Percentiles rank a stretch among this genome's conserved stretches.
These are phyloP conservation scores for Phialophora verrucosa DNA, from an alignment of 2,329 filamentous ascomycete genomes.

Conservation along the genomic window DNA sequence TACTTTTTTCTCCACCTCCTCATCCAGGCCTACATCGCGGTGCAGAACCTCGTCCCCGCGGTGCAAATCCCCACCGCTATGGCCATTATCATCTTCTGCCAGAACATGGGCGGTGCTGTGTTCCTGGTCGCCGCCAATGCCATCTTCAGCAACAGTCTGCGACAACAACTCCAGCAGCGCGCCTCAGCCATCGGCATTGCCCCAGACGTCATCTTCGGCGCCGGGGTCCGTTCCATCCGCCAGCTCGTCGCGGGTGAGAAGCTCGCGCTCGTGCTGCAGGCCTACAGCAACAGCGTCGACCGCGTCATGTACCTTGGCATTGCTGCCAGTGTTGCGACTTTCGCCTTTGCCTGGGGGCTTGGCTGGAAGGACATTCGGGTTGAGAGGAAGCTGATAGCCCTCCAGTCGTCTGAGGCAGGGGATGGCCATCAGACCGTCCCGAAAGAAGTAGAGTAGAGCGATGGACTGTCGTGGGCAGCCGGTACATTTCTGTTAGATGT, in stretches of 20 bases:
- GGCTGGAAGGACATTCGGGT: slow-evolving; percentile 44
- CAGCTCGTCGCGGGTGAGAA: slow-evolving; percentile 38
- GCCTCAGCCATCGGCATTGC: slow-evolving; percentile 26
- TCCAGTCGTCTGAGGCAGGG: background rate
- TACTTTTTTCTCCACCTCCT: too few relatives aligned
- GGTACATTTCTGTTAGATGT: background rate
- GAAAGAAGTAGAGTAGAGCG: background rate
- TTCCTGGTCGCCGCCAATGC: slow-evolving; percentile 43
- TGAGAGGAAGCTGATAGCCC: slow-evolving; percentile 31
- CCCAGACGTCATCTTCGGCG: slow-evolving; percentile 40
- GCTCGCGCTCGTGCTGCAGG: slow-evolving; percentile 39
- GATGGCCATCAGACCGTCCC: background rate
- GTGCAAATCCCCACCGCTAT: slow-evolving; percentile 41
- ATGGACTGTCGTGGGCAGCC: background rate
- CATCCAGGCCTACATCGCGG: slow-evolving; percentile 40
- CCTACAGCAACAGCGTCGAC: slow-evolving; percentile 42
- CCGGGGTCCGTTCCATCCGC: slow-evolving; percentile 40
- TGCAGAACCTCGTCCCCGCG: slow-evolving; percentile 40
- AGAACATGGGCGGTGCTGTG: slow-evolving; percentile 45
- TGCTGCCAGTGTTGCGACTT: slow-evolving; percentile 35
- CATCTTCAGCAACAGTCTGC: slow-evolving; percentile 41
- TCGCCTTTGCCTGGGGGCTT: slow-evolving; percentile 41
- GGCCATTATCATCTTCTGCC: slow-evolving; percentile 43
- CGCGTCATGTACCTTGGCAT: slow-evolving; percentile 43
- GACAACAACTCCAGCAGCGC: slow-evolving; percentile 33